A percentile compares a stretch with the other conserved stretches of the same genome.
Evolutionary conservation across 202 grass and related monocot species (phyloP).

Genomic region (Elaeis oleifera): DNA sequence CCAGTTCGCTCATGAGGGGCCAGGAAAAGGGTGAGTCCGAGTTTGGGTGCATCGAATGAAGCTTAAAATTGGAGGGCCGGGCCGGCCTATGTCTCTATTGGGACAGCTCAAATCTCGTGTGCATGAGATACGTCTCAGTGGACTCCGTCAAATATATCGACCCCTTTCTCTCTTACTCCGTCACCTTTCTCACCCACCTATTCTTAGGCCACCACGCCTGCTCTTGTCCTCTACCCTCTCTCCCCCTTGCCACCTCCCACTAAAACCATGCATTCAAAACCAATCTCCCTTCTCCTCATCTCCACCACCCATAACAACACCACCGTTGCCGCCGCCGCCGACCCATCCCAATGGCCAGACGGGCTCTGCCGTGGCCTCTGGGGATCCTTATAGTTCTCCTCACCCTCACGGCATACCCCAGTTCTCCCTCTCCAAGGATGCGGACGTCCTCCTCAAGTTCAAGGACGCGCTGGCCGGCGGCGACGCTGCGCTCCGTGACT

Average conservation of each 20-base stretch:
- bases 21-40: no score
- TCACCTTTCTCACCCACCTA: constrained; percentile 23
- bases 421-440: neutral
- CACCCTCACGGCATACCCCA: neutral
- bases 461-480: constrained; percentile 12
- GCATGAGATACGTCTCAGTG: neutral
- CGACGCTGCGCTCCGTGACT: constrained; percentile 20
- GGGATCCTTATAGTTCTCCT: constrained; percentile 7
- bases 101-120: constrained; percentile 6
- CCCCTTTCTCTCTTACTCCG: neutral
- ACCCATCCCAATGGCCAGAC: constrained; percentile 42
- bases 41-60: no score
- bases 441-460: constrained; percentile 23
- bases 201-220: constrained; percentile 54
- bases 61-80: neutral
- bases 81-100: constrained; percentile 6
- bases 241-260: neutral
- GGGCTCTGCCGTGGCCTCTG: constrained; percentile 34
- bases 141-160: constrained; percentile 9
- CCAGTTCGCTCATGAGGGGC: no score
- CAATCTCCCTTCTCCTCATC: neutral
- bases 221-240: neutral
- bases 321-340: neutral
- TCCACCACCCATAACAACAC: neutral
- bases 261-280: constrained; percentile 18